Evolutionary conservation across 768 basidiomycete genomes (phyloP).

Genomic region (Lenzites betulinus): DNA sequence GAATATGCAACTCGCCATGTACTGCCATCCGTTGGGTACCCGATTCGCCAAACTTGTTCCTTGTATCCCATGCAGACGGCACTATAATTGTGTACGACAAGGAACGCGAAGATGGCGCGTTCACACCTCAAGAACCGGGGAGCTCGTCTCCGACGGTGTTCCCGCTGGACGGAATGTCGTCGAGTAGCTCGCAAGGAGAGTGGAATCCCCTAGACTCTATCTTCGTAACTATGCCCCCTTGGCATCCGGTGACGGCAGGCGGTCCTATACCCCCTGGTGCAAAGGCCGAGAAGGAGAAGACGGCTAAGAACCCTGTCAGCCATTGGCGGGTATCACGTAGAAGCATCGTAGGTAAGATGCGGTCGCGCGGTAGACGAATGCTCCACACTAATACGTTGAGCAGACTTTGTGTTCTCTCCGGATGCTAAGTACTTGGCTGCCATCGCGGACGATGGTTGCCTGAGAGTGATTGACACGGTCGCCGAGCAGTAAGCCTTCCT

Average conservation of each 20-base stretch:
- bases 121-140: conserved; percentile 61
- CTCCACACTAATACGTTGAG: neutral
- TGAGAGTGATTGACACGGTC: conserved; percentile 86
- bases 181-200: conserved; percentile 42
- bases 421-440: conserved; percentile 90
- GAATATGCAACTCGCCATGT: conserved; percentile 77
- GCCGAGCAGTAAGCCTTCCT: conserved; percentile 70
- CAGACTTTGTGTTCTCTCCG: conserved; percentile 92
- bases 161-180: conserved; percentile 21
- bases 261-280: conserved; percentile 34
- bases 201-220: conserved; percentile 82
- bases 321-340: conserved; percentile 83
- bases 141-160: conserved; percentile 27
- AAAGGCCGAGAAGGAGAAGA: conserved; percentile 60
- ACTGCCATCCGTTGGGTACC: conserved; percentile 94
- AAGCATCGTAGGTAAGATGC: conserved; percentile 64
- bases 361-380: neutral
- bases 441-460: conserved; percentile 89
- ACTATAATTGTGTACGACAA: conserved; percentile 89
- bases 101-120: conserved; percentile 84
- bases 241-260: conserved; percentile 67
- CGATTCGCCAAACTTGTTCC: conserved; percentile 74
- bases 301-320: conserved; percentile 83
- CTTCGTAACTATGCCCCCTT: conserved; percentile 81
- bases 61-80: conserved; percentile 87